A percentile compares a stretch with the other conserved stretches of the same genome.
phyloP scores from a whole-genome alignment of 257 asterid genomes.

The Thymus quinquecostatus region DNA sequence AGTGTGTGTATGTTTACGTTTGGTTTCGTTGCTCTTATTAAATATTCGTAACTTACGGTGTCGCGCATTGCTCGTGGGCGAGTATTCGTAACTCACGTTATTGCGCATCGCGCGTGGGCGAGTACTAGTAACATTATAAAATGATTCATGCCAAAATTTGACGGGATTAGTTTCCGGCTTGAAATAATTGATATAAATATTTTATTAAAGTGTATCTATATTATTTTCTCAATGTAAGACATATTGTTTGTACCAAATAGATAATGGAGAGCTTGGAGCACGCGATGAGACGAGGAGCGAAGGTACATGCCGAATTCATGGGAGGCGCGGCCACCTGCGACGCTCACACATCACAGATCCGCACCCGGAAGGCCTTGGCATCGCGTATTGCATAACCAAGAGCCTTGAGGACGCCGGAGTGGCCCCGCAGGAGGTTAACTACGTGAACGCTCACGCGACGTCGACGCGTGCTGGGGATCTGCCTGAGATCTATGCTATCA shows the following conservation, averaged over 20 bases:
- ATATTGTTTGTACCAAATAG: slow-evolving; percentile 79
- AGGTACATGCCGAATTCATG: slow-evolving; percentile 42
- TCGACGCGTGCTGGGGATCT: slow-evolving; percentile 7
- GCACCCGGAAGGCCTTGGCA: slow-evolving; percentile 43
- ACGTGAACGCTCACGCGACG: slow-evolving; percentile 14
- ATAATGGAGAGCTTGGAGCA: slow-evolving; percentile 51
- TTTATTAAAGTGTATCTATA: too few species aligned
- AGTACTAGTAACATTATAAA: too few species aligned
- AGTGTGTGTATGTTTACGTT: too few species aligned
- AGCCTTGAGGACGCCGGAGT: slow-evolving; percentile 34
- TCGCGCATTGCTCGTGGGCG: too few species aligned
- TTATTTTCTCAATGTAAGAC: slow-evolving; percentile 40
- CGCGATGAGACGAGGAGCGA: slow-evolving; percentile 42
- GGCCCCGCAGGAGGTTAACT: slow-evolving; percentile 55
- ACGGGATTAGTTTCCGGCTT: too few species aligned
- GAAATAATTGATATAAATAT: too few species aligned
- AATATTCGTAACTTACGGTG: too few species aligned
- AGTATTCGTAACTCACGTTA: too few species aligned
- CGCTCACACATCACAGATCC: slow-evolving; percentile 25
- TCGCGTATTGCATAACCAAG: slow-evolving; percentile 44
- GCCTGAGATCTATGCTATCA: not conserved
- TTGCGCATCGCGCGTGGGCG: too few species aligned
- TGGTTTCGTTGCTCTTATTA: too few species aligned
- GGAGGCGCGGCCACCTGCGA: slow-evolving; percentile 49
- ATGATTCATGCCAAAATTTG: too few species aligned